These are phyloP conservation scores for Sporothrix dimorphospora DNA, from an alignment of 2,329 filamentous ascomycete species.

Conservation along the genomic window DNA sequence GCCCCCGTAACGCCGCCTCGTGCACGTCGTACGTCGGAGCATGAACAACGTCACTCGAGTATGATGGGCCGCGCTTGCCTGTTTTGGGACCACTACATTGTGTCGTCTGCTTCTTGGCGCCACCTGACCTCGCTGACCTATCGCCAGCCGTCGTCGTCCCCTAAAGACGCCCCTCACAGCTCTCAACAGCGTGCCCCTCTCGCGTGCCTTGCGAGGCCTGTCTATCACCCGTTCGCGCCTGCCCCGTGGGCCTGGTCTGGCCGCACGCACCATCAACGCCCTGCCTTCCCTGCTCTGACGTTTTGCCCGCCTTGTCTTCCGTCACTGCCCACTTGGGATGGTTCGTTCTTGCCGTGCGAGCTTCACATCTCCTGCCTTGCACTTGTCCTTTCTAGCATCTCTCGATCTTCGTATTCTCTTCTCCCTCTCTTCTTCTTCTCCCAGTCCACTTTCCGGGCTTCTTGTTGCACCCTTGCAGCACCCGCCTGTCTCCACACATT, in stretches of 20 bases:
- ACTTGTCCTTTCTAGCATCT: not conserved
- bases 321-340: slow-evolving; percentile 13
- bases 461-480: not conserved
- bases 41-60: slow-evolving; percentile 22
- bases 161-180: not conserved
- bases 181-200: slow-evolving; percentile 9
- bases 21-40: not conserved
- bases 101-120: not conserved
- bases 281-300: not conserved
- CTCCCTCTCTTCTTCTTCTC: not conserved
- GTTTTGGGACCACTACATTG: slow-evolving; percentile 9
- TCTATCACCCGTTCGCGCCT: slow-evolving; percentile 7
- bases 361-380: not conserved
- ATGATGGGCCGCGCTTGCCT: slow-evolving; percentile 18
- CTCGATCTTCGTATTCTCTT: not conserved
- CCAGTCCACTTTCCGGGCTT: not conserved
- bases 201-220: slow-evolving; percentile 10
- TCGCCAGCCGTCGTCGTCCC: not conserved
- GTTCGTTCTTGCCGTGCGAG: slow-evolving; percentile 10
- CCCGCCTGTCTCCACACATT: not conserved
- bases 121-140: not conserved
- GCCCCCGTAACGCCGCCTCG: too few relatives aligned
- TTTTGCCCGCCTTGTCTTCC: slow-evolving; percentile 15
- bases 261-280: not conserved
- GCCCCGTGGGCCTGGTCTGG: slow-evolving; percentile 8